These are phyloP conservation scores for Trypanosoma conorhini DNA, from an alignment of 208 protist species.

Conservation along the genomic window DNA sequence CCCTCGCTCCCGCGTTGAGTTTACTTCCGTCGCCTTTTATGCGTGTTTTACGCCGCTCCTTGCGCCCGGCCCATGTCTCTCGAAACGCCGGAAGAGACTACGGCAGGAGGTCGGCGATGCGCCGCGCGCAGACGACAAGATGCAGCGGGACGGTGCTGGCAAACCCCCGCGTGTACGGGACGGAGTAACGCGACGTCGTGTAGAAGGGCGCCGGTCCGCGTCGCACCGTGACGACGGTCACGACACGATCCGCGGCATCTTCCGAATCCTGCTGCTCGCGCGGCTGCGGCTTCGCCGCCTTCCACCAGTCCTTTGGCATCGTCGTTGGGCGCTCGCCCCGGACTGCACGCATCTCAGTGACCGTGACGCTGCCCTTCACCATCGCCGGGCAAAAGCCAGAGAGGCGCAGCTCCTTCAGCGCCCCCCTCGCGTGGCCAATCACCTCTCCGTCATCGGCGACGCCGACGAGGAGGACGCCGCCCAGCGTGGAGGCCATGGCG, in stretches of 20 bases:
- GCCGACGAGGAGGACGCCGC: slow-evolving; percentile 76
- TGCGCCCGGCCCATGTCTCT: background rate
- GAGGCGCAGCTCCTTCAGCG: slow-evolving; percentile 45
- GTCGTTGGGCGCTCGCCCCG: background rate
- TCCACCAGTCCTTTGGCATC: slow-evolving; percentile 81
- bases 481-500: slow-evolving; percentile 76
- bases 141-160: slow-evolving; percentile 79
- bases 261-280: background rate
- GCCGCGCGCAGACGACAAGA: slow-evolving; percentile 40
- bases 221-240: slow-evolving; percentile 67
- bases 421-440: slow-evolving; percentile 60
- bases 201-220: slow-evolving; percentile 82
- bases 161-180: slow-evolving; percentile 74
- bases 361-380: slow-evolving; percentile 63
- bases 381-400: slow-evolving; percentile 86
- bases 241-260: slow-evolving; percentile 34
- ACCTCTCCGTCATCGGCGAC: slow-evolving; percentile 68
- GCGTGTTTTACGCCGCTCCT: background rate
- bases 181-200: slow-evolving; percentile 39
- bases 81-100: slow-evolving; percentile 1
- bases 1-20: too few species aligned
- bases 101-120: slow-evolving; percentile 49
- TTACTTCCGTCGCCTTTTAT: background rate
- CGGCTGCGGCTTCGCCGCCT: slow-evolving; percentile 20
- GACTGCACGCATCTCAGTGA: slow-evolving; percentile 61